phyloP scores from a whole-genome alignment of 2,329 filamentous ascomycete genomes.

The Ciborinia camelliae region DNA sequence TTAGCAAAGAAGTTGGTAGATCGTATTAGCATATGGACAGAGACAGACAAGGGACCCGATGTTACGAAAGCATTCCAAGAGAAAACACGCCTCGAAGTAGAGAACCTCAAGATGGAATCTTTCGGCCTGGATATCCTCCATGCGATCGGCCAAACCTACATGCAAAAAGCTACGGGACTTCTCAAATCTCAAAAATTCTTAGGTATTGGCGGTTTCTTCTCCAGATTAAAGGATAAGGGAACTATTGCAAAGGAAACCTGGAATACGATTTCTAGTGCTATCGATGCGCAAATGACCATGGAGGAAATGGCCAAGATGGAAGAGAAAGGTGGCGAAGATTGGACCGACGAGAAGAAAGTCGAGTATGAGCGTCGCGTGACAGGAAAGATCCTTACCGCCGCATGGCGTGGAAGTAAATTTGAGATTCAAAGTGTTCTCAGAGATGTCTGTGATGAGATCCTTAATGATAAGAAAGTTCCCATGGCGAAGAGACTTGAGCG shows the following conservation, averaged over 20 bases:
- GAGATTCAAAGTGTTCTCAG: constrained; percentile 95
- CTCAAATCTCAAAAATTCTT: constrained; percentile 96
- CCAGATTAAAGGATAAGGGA: constrained; percentile 91
- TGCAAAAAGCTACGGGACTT: constrained; percentile 80
- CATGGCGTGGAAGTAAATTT: constrained; percentile 94
- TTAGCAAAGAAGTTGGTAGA: constrained; percentile 83
- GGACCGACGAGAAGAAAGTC: constrained; percentile 95
- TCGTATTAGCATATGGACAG: constrained; percentile 90
- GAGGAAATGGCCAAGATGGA: constrained; percentile 98
- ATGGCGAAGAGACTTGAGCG: constrained; percentile 84
- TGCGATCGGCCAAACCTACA: constrained; percentile 87
- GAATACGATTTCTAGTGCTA: constrained; percentile 94
- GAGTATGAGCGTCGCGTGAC: constrained; percentile 96
- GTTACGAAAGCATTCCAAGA: constrained; percentile 88
- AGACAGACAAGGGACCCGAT: constrained; percentile 84
- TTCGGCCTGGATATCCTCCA: constrained; percentile 96
- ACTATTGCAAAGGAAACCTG: constrained; percentile 96
- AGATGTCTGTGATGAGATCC: constrained; percentile 86
- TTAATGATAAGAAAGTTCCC: constrained; percentile 75
- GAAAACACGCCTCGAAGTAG: constrained; percentile 90
- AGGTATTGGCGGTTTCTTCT: constrained; percentile 93
- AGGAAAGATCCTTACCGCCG: constrained; percentile 94
- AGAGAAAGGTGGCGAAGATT: constrained; percentile 90
- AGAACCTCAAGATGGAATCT: constrained; percentile 98
- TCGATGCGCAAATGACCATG: constrained; percentile 97